These are phyloP conservation scores for Ajuga chamaepitys DNA, from an alignment of 257 asterid genomes.

Conservation along the genomic window DNA sequence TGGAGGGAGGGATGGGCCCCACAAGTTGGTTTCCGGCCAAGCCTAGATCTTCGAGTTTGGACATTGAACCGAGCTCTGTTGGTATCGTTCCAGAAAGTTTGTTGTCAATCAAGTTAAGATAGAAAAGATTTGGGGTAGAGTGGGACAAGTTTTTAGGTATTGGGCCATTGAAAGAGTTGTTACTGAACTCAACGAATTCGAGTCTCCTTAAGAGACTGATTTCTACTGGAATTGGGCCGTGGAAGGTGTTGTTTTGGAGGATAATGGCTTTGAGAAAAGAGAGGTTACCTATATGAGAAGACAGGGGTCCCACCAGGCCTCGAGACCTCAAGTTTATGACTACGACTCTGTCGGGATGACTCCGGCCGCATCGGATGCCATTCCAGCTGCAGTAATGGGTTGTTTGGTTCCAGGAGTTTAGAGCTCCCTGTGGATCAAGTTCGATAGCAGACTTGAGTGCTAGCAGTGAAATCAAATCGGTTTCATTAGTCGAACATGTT, in stretches of 20 bases:
- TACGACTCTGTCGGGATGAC: not conserved
- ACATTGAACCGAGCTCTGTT: not conserved
- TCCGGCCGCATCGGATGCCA: not conserved
- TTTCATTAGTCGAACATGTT: not conserved
- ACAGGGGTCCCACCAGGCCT: not conserved
- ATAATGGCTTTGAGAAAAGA: not conserved
- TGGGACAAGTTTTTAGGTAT: not conserved
- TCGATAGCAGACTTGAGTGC: not conserved
- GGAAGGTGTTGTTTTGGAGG: not conserved
- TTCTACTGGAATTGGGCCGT: not conserved
- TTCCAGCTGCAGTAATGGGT: slow-evolving; percentile 2
- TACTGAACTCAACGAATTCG: not conserved
- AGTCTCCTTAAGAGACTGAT: not conserved
- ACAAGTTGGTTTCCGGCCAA: not conserved
- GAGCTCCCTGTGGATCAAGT: not conserved
- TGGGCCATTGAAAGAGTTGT: not conserved
- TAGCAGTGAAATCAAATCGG: not conserved
- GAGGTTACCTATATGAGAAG: slow-evolving; percentile 5
- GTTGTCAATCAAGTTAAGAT: not conserved
- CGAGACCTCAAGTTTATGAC: not conserved
- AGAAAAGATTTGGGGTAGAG: not conserved
- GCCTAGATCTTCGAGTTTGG: not conserved
- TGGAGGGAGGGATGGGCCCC: not conserved
- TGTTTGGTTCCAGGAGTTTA: not conserved
- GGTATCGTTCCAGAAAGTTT: not conserved